A percentile compares a stretch with the other conserved stretches of the same genome.
These are phyloP conservation scores for Lentinus brumalis DNA, from an alignment of 768 basidiomycete genomes.

Conservation along the genomic window DNA sequence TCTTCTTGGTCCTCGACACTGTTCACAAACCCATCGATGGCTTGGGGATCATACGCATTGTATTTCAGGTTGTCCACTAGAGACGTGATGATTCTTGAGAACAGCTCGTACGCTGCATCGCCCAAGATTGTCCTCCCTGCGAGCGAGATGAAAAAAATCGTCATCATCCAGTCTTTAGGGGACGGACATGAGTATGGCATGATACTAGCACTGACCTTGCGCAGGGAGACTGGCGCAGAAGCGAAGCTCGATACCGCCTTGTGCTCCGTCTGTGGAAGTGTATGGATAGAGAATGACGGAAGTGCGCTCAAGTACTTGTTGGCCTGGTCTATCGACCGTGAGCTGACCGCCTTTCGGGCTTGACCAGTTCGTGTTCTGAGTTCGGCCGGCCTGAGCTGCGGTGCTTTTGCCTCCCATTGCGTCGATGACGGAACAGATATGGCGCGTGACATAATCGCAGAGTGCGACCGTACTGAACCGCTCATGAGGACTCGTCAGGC, in stretches of 20 bases:
- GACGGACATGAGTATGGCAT: too few species aligned
- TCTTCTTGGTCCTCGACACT: constrained; percentile 17
- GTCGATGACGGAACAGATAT: constrained; percentile 1
- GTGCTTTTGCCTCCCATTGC: background rate
- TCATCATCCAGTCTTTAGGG: too few species aligned
- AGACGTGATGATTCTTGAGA: constrained; percentile 5
- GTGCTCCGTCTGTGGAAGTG: background rate
- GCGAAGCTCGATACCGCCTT: constrained; percentile 16
- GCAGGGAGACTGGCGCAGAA: constrained; percentile 20
- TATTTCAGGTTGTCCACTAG: constrained; percentile 6
- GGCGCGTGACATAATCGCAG: constrained; percentile 15
- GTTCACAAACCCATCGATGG: constrained; percentile 14
- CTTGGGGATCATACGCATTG: background rate
- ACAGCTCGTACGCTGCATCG: constrained; percentile 3
- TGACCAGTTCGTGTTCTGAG: constrained; percentile 1
- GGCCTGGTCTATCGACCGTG: constrained; percentile 15
- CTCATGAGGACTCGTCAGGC: background rate
- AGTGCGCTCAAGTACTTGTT: constrained; percentile 20
- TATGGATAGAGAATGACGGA: constrained; percentile 4
- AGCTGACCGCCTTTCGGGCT: constrained; percentile 19
- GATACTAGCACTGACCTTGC: background rate
- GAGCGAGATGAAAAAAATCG: background rate
- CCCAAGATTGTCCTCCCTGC: constrained; percentile 17
- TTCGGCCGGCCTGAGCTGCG: too few species aligned
- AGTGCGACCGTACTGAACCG: constrained; percentile 10